Evolutionary conservation across 306 rosid species (phyloP).

Genomic region (Oemleria cerasiformis): DNA sequence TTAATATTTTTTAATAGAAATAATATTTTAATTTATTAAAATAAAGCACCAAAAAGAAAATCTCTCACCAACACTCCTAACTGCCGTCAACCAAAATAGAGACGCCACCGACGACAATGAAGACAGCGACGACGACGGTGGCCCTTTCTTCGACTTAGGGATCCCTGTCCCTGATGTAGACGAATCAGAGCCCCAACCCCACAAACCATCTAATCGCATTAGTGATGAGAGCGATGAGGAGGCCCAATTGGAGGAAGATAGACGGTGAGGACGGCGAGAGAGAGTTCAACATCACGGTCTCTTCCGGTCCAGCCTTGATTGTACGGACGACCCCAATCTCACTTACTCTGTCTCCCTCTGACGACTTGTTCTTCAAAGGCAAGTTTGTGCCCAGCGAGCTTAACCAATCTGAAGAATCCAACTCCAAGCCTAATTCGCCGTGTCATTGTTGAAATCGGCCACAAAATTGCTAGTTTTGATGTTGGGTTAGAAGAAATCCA

Average conservation of each 20-base stretch:
- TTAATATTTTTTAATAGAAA: too few relatives aligned
- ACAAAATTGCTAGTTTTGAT: constrained; percentile 80
- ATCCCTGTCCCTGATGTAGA: constrained; percentile 68
- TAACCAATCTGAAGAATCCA: constrained; percentile 50
- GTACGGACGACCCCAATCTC: constrained; percentile 58
- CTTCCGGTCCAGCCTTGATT: constrained; percentile 67
- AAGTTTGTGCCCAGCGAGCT: constrained; percentile 63
- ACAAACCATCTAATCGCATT: neutral
- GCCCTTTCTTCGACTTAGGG: constrained; percentile 92
- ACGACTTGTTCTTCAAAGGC: constrained; percentile 69
- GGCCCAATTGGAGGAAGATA: constrained; percentile 5
- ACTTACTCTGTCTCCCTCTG: constrained; percentile 73
- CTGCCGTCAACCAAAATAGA: constrained; percentile 31
- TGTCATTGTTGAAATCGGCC: constrained; percentile 74
- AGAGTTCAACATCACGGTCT: constrained; percentile 73
- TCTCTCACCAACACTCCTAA: constrained; percentile 42
- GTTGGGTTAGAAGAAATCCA: constrained; percentile 67
- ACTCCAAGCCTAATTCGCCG: constrained; percentile 55
- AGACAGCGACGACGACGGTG: constrained; percentile 48
- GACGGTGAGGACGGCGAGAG: constrained; percentile 28
- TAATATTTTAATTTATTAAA: too few relatives aligned
- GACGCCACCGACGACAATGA: constrained; percentile 32
- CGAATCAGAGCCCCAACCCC: constrained; percentile 20
- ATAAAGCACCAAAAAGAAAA: too few relatives aligned
- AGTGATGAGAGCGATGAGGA: constrained; percentile 18